Base-by-base conservation (phyloP, 2,329 filamentous ascomycete species). In the Epichloe uncinata region DNA sequence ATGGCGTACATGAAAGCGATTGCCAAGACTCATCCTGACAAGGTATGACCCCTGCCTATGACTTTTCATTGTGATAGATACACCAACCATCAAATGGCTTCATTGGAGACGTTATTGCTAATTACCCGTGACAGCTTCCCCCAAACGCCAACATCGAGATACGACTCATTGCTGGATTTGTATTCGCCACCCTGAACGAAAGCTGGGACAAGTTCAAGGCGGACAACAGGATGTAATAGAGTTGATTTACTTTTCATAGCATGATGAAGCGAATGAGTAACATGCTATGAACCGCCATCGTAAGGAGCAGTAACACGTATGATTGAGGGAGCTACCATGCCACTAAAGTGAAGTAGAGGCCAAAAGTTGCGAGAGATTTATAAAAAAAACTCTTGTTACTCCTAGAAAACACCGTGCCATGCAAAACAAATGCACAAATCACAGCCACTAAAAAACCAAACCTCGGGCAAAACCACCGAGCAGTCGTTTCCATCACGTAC, bases 1-100 rank as follows among this genome's bases (percentile, higher is more conserved):
- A 84, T 98, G 56, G 75, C 86, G 53, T 98, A 98, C 65, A 97
- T 98, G 93, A 96, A 95, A 78, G 93, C 91, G 5, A 97, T 98
- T 75, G 87, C 84, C 11, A 97, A 96, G 75, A 93, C 93, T 58
- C 93, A 98, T 75, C 93, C 93, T 53, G 93, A 98, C 67, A 98
- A 98, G 84, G 93, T 96, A 74, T 68, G 81, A 4, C 8, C 8
- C 8, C 26, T 9, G 8, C 9, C 3, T 9, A 9, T 9, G 26
- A 30, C 26, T 30, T 30, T 26, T 9, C 26, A 9, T 9, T 4
- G n/a, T n/a, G n/a, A n/a, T 1, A 3, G 26, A 30, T 30, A 9
- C 26, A 30, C 26, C 26, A 9, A 30, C 26, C 26, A 30, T 30
- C 26, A 30, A 4, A 30, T 30, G 26, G 8, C 26, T 30, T 30